phyloP scores from a whole-genome alignment of 78 protist species.

The Pigoraptor vietnamica region DNA sequence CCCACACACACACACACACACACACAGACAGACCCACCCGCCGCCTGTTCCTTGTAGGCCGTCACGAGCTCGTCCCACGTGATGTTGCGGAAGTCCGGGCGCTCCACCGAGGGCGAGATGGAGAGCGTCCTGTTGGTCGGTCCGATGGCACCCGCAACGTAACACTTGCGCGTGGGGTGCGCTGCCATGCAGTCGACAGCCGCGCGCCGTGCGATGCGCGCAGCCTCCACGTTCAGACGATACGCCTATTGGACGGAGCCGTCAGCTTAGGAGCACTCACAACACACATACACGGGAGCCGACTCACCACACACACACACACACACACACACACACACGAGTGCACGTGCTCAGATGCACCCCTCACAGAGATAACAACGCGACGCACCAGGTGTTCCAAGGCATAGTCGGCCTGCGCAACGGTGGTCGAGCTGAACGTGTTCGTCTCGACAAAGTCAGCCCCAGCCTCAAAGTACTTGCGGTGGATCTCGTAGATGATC shows the following conservation, averaged over 20 bases:
- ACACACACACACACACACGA: background rate
- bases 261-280: background rate
- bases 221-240: constrained; percentile 65
- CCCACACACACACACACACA: constrained; percentile 2
- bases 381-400: constrained; percentile 54
- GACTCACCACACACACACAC: background rate
- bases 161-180: constrained; percentile 28
- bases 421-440: constrained; percentile 86
- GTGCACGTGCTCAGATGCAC: too few relatives aligned
- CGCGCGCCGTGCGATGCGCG: constrained; percentile 58
- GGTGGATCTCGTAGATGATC: constrained; percentile 76
- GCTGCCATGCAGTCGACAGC: constrained; percentile 3
- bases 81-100: constrained; percentile 85
- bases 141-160: constrained; percentile 96
- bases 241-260: background rate
- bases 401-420: constrained; percentile 93
- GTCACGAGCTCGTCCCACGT: constrained; percentile 83
- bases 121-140: constrained; percentile 95
- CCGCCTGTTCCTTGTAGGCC: constrained; percentile 84
- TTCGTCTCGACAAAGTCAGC: constrained; percentile 97
- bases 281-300: background rate
- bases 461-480: constrained; percentile 89
- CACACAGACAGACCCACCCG: background rate
- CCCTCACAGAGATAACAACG: background rate
- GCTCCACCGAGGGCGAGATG: constrained; percentile 89